Evolutionary conservation across 495 filamentous ascomycete species (phyloP).

Genomic region (Chaetomium fimeti): DNA sequence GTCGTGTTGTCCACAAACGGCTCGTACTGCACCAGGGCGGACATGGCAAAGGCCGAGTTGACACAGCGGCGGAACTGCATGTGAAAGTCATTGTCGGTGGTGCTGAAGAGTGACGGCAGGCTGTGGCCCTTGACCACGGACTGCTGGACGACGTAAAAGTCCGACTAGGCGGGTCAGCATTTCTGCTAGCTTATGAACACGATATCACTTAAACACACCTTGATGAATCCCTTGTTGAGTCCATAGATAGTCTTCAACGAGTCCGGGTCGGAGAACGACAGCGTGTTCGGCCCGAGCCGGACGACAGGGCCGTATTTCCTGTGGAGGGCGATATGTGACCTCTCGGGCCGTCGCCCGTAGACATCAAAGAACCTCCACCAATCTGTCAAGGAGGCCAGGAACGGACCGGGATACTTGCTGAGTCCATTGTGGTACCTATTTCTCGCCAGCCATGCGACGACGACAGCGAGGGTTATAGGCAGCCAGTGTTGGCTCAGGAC

Average conservation of each 20-base stretch:
- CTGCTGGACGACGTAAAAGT: slow-evolving; percentile 69
- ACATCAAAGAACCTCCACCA: slow-evolving; percentile 70
- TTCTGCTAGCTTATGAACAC: not conserved
- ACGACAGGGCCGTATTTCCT: slow-evolving; percentile 70
- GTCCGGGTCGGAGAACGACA: slow-evolving; percentile 66
- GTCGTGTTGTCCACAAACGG: slow-evolving; percentile 69
- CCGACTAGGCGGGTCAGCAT: slow-evolving; percentile 54
- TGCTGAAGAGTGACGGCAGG: slow-evolving; percentile 74
- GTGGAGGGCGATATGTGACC: slow-evolving; percentile 65
- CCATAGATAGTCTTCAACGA: slow-evolving; percentile 75
- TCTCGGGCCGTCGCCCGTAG: slow-evolving; percentile 58
- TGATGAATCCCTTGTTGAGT: slow-evolving; percentile 76
- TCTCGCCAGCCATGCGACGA: slow-evolving; percentile 48
- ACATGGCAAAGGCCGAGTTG: slow-evolving; percentile 73
- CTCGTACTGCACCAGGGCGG: slow-evolving; percentile 67
- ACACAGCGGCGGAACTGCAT: slow-evolving; percentile 65
- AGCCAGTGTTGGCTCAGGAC: slow-evolving; percentile 52
- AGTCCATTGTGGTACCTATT: slow-evolving; percentile 61
- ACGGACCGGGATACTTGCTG: slow-evolving; percentile 65
- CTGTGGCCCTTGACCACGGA: slow-evolving; percentile 61
- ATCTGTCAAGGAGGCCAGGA: slow-evolving; percentile 65
- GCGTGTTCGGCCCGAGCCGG: slow-evolving; percentile 63
- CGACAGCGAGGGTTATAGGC: slow-evolving; percentile 32
- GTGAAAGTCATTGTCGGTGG: slow-evolving; percentile 71
- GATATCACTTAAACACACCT: slow-evolving; percentile 48